Evolutionary conservation across 2,329 filamentous ascomycete genomes (phyloP).

Genomic region (Hawksworthiomyces lignivorus): DNA sequence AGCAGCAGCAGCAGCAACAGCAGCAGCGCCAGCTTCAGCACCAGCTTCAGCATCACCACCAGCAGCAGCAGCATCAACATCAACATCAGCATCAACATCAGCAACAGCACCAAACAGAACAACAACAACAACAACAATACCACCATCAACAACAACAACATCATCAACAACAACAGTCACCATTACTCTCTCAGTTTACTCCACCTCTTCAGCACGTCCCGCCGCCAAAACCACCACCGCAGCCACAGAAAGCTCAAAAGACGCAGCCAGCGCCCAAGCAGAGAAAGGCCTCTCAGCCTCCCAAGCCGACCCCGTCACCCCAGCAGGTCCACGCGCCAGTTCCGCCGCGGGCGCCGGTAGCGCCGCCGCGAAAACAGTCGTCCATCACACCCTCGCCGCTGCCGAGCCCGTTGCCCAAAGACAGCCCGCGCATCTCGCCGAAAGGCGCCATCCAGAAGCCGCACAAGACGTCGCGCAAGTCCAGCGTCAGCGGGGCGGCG

Average conservation of each 20-base stretch:
- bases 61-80: constrained; percentile 12
- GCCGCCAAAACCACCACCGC: constrained; percentile 11
- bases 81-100: constrained; percentile 20
- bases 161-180: constrained; percentile 9
- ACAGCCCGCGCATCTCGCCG: constrained; percentile 14
- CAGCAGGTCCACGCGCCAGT: constrained; percentile 9
- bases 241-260: constrained; percentile 11
- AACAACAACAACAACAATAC: constrained; percentile 19
- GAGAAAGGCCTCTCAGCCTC: constrained; percentile 9
- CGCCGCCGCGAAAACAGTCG: constrained; percentile 1
- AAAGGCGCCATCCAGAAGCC: constrained; percentile 16
- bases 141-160: constrained; percentile 16
- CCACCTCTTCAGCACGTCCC: constrained; percentile 5
- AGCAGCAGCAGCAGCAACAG: constrained; percentile 17
- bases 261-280: constrained; percentile 10
- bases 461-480: constrained; percentile 14
- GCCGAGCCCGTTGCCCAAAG: constrained; percentile 6
- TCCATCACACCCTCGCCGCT: constrained; percentile 12
- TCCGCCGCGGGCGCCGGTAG: constrained; percentile 6
- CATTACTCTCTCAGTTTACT: constrained; percentile 3
- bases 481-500: constrained; percentile 11
- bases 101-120: constrained; percentile 19
- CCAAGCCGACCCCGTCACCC: constrained; percentile 9
- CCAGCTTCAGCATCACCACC: constrained; percentile 16
- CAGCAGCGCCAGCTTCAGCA: constrained; percentile 16